phyloP scores from a whole-genome alignment of 768 basidiomycete genomes.

The Artomyces pyxidatus region DNA sequence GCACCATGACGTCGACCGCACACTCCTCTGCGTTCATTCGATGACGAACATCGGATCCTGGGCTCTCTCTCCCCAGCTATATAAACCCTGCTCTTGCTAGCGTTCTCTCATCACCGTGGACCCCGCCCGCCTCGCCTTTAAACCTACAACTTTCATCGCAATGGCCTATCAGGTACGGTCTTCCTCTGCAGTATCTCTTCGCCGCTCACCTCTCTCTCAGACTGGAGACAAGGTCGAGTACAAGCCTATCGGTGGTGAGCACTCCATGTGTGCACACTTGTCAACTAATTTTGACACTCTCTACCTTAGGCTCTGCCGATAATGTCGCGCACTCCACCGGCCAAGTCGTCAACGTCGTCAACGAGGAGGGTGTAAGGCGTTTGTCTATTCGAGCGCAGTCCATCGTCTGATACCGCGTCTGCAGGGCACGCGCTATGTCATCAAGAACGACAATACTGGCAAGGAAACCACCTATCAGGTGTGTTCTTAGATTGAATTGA shows the following conservation, averaged over 20 bases:
- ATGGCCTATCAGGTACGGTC: neutral
- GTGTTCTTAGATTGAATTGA: neutral
- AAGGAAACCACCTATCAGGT: slow-evolving; percentile 34
- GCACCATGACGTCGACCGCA: neutral
- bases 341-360: slow-evolving; percentile 25
- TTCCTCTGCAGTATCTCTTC: neutral
- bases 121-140: neutral
- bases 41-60: neutral
- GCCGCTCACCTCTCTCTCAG: slow-evolving; percentile 14
- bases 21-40: neutral
- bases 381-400: neutral
- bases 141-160: neutral
- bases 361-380: slow-evolving; percentile 27
- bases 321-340: slow-evolving; percentile 33
- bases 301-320: slow-evolving; percentile 19
- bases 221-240: slow-evolving; percentile 37
- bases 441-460: slow-evolving; percentile 36
- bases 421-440: slow-evolving; percentile 28
- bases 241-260: slow-evolving; percentile 31
- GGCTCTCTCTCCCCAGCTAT: neutral
- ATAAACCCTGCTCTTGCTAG: neutral
- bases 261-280: too few relatives aligned
- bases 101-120: neutral
- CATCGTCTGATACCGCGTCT: neutral
- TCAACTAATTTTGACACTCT: too few relatives aligned